Evolutionary conservation across 306 rosid species (phyloP), one percentile per base, ranked within the genome.

Genomic region (Aeschynomene evenia): DNA sequence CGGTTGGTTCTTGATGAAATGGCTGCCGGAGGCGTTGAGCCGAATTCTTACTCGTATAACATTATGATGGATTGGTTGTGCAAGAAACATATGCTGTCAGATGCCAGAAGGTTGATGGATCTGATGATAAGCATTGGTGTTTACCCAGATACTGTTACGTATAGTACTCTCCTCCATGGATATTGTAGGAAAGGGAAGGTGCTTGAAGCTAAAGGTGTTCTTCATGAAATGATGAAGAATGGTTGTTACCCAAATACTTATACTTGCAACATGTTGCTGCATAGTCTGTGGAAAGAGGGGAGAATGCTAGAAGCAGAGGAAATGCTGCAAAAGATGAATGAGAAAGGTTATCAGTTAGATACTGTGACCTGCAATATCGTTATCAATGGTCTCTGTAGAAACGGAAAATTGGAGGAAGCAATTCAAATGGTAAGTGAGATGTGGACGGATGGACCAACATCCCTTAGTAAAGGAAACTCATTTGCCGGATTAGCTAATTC

Each of bases 241-340:
- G 54, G 81, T 60, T 87, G 96, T 76, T 77, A 62, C 50, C 98
- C 98, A 24, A 94, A 94, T 77, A 79, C 83, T 75, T 86, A 80
- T 70, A 90, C 98, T 62, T 94, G 97, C 79, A 90, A 90, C 77
- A 87, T 82, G 31, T 79, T 94, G 80, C 81, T 94, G 77, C 90
- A 88, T 72, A 94, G 97, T 82, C 77, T 94, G 22, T 94, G 97
- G 95, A 90, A 87, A 72, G 88, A 94, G 82, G 95, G 91, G 81
- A 81, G 89, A 65, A 80, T 75, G 56, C 83, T 66, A 36, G 97
- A 94, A 77, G 98, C 96, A 2, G 91, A 90, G 87, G 85, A 90
- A 65, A 66, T 88, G 79, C 86, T 88, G 64, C 83, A 76, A 65
- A 90, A 70, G 87, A 94, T 88, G 96, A 85, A 84, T n/a, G 89